Percentiles rank a stretch among this genome's conserved stretches.
These are phyloP conservation scores for Osmanthus fragrans DNA, from an alignment of 257 asterid species.

Conservation along the genomic window DNA sequence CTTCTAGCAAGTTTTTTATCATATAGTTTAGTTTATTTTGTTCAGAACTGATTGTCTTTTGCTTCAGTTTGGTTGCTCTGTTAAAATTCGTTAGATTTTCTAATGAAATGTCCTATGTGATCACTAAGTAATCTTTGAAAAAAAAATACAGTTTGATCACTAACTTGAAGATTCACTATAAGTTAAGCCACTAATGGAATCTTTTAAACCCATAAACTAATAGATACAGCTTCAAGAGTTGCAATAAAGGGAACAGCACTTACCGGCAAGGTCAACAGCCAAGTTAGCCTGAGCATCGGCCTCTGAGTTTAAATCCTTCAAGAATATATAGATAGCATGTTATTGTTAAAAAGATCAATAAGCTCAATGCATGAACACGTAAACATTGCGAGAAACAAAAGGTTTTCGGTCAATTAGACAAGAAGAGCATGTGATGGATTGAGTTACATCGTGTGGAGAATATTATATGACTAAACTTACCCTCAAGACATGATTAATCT, in stretches of 20 bases:
- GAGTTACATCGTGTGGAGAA: not conserved
- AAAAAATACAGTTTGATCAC: not conserved
- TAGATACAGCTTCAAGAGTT: not conserved
- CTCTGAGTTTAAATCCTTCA: conserved; percentile 50
- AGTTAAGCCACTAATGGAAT: not conserved
- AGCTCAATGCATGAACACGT: not conserved
- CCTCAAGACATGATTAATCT: conserved; percentile 33
- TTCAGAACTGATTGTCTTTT: not conserved
- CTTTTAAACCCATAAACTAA: not conserved
- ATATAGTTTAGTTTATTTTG: not conserved
- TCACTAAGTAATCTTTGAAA: not conserved
- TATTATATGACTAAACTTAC: conserved; percentile 7
- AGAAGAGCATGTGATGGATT: not conserved
- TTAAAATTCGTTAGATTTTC: not conserved
- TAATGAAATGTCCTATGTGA: not conserved
- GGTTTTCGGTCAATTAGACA: not conserved
- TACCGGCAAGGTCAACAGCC: conserved; percentile 85
- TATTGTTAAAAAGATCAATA: conserved; percentile 2
- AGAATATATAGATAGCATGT: conserved; percentile 14
- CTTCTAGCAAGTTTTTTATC: not conserved
- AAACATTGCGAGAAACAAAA: not conserved
- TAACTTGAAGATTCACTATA: not conserved
- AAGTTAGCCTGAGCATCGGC: conserved; percentile 38
- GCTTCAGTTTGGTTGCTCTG: not conserved
- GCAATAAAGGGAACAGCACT: conserved; percentile 6